Evolutionary conservation across 2,329 filamentous ascomycete genomes (phyloP).

Genomic region (Botryotinia globosa): DNA sequence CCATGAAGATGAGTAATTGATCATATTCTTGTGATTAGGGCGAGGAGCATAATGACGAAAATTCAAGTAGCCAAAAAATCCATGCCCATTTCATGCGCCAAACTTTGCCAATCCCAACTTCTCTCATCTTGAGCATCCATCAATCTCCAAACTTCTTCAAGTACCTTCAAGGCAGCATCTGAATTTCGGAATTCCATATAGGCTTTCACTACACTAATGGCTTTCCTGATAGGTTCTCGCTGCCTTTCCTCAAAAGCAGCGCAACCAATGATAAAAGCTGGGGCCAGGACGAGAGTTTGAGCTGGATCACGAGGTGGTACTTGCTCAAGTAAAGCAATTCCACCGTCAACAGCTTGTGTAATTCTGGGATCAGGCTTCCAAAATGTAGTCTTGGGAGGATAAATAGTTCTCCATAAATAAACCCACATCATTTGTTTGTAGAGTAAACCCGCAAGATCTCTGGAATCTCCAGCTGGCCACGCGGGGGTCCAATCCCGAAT

Average conservation of each 20-base stretch:
- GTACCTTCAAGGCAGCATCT: conserved; percentile 51
- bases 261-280: conserved; percentile 60
- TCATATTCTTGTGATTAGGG: not conserved
- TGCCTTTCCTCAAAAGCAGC: conserved; percentile 54
- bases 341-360: conserved; percentile 55
- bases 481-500: conserved; percentile 72
- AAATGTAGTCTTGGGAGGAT: conserved; percentile 47
- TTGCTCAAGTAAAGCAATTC: conserved; percentile 52
- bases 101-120: conserved; percentile 62
- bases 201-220: conserved; percentile 50
- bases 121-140: conserved; percentile 58
- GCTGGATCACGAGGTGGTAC: conserved; percentile 57
- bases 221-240: conserved; percentile 50
- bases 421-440: conserved; percentile 67
- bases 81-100: conserved; percentile 52
- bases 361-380: conserved; percentile 47
- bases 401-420: conserved; percentile 60
- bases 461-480: conserved; percentile 56
- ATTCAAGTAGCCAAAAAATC: conserved; percentile 49
- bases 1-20: not conserved
- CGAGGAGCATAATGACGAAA: not conserved
- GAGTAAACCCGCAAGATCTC: conserved; percentile 54
- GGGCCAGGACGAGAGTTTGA: conserved; percentile 59
- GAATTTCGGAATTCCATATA: conserved; percentile 61
- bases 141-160: conserved; percentile 58